These are phyloP conservation scores for Cochlearia excelsa DNA, from an alignment of 345 rosid genomes.

Conservation along the genomic window DNA sequence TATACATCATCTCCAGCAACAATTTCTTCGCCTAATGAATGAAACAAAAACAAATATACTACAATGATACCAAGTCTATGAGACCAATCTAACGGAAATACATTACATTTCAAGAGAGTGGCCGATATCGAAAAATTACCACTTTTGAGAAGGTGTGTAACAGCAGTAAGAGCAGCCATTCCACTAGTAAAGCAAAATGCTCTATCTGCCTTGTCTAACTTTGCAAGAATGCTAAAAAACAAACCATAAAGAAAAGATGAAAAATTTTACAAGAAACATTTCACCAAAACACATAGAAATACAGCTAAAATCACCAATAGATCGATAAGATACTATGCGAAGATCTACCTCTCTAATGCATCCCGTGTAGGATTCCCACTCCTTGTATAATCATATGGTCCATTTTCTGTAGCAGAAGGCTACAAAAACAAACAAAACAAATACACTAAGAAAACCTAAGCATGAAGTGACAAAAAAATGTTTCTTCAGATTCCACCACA, in stretches of 20 bases:
- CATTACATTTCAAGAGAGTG: neutral
- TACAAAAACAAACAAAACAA: constrained; percentile 34
- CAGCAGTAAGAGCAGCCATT: constrained; percentile 96
- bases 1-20: constrained; percentile 94
- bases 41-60: constrained; percentile 3
- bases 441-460: neutral
- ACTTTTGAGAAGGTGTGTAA: constrained; percentile 60
- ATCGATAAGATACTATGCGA: constrained; percentile 7
- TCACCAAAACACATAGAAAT: constrained; percentile 12
- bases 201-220: constrained; percentile 92
- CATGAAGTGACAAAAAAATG: neutral
- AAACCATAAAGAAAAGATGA: neutral
- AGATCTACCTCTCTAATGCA: constrained; percentile 67
- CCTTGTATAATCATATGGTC: constrained; percentile 93
- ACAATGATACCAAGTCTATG: constrained; percentile 9
- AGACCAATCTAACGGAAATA: no score
- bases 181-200: constrained; percentile 97
- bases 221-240: constrained; percentile 66
- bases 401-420: constrained; percentile 78
- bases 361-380: constrained; percentile 96
- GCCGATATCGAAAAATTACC: constrained; percentile 40
- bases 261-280: neutral
- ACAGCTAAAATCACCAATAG: neutral
- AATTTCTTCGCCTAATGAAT: constrained; percentile 64
- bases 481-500: neutral